phyloP scores from a whole-genome alignment of 257 asterid species.

The Thymus mandschuricus region DNA sequence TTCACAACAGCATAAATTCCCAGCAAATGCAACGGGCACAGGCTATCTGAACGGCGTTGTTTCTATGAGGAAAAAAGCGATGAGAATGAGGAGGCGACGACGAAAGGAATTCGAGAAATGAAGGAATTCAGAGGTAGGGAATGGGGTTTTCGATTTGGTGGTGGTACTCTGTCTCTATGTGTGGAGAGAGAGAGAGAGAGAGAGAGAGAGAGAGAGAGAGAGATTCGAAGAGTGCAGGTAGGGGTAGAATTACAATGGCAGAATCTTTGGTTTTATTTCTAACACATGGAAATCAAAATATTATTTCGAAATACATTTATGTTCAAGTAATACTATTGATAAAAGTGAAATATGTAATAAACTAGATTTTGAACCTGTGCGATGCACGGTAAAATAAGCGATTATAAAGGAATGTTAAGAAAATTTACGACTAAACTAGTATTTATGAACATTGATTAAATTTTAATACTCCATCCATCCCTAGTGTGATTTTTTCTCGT shows the following conservation, averaged over 20 bases:
- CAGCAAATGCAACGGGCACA: conserved; percentile 25
- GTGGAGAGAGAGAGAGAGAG: not conserved
- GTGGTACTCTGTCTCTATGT: conserved; percentile 39
- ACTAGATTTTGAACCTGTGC: too few species aligned
- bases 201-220: not conserved
- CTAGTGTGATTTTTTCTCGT: too few species aligned
- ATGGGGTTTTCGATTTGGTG: conserved; percentile 49
- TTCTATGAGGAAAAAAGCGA: conserved; percentile 16
- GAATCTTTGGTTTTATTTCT: too few species aligned
- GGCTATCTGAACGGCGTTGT: conserved; percentile 8
- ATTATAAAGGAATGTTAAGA: too few species aligned
- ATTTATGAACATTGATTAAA: too few species aligned
- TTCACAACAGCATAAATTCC: conserved; percentile 15
- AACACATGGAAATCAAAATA: too few species aligned
- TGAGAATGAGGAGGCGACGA: conserved; percentile 39
- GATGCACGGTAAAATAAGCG: too few species aligned
- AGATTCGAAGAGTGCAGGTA: conserved; percentile 24
- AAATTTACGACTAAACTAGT: too few species aligned
- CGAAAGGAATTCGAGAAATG: conserved; percentile 54
- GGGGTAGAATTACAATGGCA: not conserved
- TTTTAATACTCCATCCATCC: too few species aligned
- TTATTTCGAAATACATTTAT: too few species aligned
- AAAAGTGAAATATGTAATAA: too few species aligned
- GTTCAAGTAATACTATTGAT: too few species aligned
- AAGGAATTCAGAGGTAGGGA: conserved; percentile 32